Conservation (phyloP, 768 basidiomycete genomes). For the Leucosporidium scottii region DNA sequence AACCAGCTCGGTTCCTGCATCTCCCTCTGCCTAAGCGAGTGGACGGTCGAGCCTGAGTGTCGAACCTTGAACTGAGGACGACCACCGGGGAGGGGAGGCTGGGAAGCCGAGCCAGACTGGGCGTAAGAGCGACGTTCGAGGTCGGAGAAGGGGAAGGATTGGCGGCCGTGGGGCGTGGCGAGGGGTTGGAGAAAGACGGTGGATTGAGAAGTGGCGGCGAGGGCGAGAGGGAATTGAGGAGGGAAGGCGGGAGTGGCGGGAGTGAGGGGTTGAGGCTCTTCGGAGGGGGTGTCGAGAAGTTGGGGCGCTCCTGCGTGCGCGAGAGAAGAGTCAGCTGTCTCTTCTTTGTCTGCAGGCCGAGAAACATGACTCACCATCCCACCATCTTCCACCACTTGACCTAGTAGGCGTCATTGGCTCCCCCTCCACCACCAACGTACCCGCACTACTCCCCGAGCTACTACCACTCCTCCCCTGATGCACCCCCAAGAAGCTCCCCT, state of each 20-base stretch:
- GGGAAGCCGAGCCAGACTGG: background rate
- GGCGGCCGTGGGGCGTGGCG: conserved; percentile 19
- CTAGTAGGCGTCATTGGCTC: conserved; percentile 40
- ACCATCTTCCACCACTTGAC: conserved; percentile 7
- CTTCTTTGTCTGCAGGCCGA: background rate
- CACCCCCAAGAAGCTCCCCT: conserved; percentile 9
- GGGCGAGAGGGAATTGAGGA: background rate
- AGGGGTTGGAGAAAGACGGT: conserved; percentile 11
- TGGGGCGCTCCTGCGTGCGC: conserved; percentile 8
- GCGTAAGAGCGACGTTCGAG: conserved; percentile 10
- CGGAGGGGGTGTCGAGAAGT: conserved; percentile 26
- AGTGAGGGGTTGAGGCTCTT: conserved; percentile 15
- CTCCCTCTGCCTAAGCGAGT: conserved; percentile 25
- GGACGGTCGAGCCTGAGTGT: conserved; percentile 27
- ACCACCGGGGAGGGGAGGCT: background rate
- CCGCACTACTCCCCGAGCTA: conserved; percentile 13
- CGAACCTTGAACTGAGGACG: conserved; percentile 30
- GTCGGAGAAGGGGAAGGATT: conserved; percentile 27
- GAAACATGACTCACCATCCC: conserved; percentile 11
- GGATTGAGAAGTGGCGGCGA: conserved; percentile 7
- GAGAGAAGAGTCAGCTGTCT: background rate
- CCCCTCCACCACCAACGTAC: conserved; percentile 17
- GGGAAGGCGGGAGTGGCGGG: conserved; percentile 24
- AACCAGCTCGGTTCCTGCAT: conserved; percentile 47
- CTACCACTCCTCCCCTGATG: conserved; percentile 8